Evolutionary conservation across 768 basidiomycete genomes (phyloP).

Genomic region (Lentinula edodes): DNA sequence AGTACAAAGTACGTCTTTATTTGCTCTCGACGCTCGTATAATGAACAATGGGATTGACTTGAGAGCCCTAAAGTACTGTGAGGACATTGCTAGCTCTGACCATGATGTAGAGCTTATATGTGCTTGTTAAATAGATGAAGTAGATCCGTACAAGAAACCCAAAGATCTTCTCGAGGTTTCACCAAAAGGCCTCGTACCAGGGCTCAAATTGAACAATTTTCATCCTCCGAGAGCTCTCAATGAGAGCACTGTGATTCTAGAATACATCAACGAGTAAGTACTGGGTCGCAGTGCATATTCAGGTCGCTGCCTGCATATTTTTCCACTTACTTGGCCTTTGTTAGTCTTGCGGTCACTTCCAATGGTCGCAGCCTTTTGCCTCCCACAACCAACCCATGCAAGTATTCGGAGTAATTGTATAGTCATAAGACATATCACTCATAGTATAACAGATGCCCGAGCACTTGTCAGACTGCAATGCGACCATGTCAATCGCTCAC

Average conservation of each 20-base stretch:
- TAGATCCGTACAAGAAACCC: constrained; percentile 81
- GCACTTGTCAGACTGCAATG: constrained; percentile 62
- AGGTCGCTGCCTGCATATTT: constrained; percentile 2
- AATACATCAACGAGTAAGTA: constrained; percentile 68
- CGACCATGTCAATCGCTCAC: constrained; percentile 57
- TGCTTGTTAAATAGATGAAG: constrained; percentile 47
- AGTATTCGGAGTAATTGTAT: constrained; percentile 13
- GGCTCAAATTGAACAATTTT: constrained; percentile 47
- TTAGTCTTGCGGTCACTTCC: constrained; percentile 44
- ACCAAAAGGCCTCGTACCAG: constrained; percentile 80
- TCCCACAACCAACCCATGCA: constrained; percentile 53
- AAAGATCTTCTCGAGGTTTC: constrained; percentile 74
- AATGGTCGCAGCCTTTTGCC: constrained; percentile 53
- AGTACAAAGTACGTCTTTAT: constrained; percentile 50
- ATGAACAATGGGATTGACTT: not conserved
- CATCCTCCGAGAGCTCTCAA: constrained; percentile 59
- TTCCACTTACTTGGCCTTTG: not conserved
- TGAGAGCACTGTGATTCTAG: constrained; percentile 76
- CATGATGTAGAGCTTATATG: not conserved
- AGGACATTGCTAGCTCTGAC: constrained; percentile 7
- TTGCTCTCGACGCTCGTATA: too few species aligned
- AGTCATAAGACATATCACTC: not conserved
- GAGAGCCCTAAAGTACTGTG: constrained; percentile 31
- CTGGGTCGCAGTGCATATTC: not conserved
- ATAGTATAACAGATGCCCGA: constrained; percentile 45